A percentile compares a stretch with the other conserved stretches of the same genome.
These are phyloP conservation scores for Cryptosporidium ubiquitum DNA, from an alignment of 169 alveolate genomes.

Conservation along the genomic window DNA sequence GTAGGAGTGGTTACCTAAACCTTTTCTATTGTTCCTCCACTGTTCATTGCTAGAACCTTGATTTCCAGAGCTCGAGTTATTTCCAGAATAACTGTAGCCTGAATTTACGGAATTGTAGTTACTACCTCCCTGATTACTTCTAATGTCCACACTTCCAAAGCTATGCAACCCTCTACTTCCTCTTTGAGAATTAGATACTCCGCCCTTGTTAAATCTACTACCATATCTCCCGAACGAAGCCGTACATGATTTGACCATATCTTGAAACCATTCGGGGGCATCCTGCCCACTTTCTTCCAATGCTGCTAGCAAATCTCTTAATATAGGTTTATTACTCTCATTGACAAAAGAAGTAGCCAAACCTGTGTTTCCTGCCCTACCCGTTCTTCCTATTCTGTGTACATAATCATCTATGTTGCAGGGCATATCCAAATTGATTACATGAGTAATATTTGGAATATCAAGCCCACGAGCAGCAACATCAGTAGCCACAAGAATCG, in stretches of 20 bases:
- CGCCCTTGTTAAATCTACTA: conserved; percentile 20
- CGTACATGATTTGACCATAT: conserved; percentile 75
- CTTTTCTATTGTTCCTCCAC: conserved; percentile 19
- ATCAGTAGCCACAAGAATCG: conserved; percentile 97
- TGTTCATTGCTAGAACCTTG: conserved; percentile 30
- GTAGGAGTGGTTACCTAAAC: neutral
- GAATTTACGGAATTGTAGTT: neutral
- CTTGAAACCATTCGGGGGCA: conserved; percentile 78
- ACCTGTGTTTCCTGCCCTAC: conserved; percentile 98
- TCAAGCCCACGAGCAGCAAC: conserved; percentile 99
- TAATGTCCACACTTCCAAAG: conserved; percentile 71
- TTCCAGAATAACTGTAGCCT: neutral
- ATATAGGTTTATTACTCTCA: conserved; percentile 88
- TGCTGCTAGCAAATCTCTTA: conserved; percentile 86
- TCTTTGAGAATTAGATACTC: conserved; percentile 18
- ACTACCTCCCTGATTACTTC: conserved; percentile 24
- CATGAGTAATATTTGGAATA: conserved; percentile 94
- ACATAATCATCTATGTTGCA: conserved; percentile 94
- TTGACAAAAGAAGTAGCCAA: conserved; percentile 94
- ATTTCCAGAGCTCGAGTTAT: conserved; percentile 7
- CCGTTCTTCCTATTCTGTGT: conserved; percentile 97
- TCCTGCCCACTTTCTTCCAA: conserved; percentile 80
- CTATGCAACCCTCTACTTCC: conserved; percentile 46
- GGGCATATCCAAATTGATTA: conserved; percentile 95
- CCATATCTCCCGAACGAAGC: conserved; percentile 69